Evolutionary conservation across 306 rosid species (phyloP).

Genomic region (Acacia confusa): DNA sequence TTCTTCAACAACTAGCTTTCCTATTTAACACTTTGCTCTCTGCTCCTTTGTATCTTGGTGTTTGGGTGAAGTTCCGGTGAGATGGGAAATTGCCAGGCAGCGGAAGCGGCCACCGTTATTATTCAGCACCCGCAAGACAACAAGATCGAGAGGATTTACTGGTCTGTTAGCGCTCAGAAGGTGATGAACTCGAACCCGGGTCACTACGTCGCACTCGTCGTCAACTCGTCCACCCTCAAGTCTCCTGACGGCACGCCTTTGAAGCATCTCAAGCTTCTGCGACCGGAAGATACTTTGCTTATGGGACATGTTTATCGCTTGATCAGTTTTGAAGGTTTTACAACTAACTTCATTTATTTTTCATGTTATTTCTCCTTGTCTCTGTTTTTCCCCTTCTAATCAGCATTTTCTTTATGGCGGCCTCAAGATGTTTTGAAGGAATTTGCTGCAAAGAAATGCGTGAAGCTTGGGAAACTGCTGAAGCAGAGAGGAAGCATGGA

Average conservation of each 20-base stretch:
- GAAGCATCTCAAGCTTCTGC: conserved; percentile 86
- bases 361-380: background rate
- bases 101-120: conserved; percentile 86
- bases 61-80: background rate
- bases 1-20: background rate
- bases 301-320: conserved; percentile 88
- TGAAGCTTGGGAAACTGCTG: conserved; percentile 73
- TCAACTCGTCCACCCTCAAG: conserved; percentile 48
- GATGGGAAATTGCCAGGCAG: conserved; percentile 97
- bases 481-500: conserved; percentile 54
- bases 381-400: background rate
- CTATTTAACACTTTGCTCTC: background rate
- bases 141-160: conserved; percentile 71
- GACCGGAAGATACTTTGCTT: conserved; percentile 83
- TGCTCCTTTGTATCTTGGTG: background rate
- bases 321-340: conserved; percentile 82
- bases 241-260: conserved; percentile 52
- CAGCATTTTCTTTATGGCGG: background rate
- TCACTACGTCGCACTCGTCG: conserved; percentile 74
- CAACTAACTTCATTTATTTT: background rate
- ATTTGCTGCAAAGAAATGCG: conserved; percentile 82
- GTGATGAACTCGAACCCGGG: conserved; percentile 82
- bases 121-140: conserved; percentile 62
- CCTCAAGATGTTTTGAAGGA: conserved; percentile 82
- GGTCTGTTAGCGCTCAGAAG: conserved; percentile 76